Percentiles rank a stretch among this genome's conserved stretches.
Evolutionary conservation across 176 grass and related monocot genomes (phyloP).

Genomic region (Dendrocalamus sinicus): DNA sequence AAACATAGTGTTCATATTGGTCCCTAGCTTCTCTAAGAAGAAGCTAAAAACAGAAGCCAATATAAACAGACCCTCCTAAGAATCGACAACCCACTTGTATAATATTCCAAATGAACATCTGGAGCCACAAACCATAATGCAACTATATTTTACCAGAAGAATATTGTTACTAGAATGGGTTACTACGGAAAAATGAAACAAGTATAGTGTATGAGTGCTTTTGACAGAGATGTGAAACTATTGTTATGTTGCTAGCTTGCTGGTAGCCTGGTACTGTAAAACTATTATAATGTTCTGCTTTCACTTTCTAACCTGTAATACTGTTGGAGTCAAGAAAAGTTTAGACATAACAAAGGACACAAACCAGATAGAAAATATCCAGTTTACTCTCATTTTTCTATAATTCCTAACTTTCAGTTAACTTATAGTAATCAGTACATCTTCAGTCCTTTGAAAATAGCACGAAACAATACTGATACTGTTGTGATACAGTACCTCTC

Average conservation of each 20-base stretch:
- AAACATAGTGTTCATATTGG: too few species aligned
- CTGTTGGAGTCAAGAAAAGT: slow-evolving; percentile 27
- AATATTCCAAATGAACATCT: slow-evolving; percentile 13
- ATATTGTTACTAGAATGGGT: background rate
- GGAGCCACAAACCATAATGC: background rate
- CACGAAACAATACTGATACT: slow-evolving; percentile 6
- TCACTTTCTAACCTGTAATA: slow-evolving; percentile 9
- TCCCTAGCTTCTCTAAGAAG: too few species aligned
- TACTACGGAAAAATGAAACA: slow-evolving; percentile 13
- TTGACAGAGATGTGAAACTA: slow-evolving; percentile 24
- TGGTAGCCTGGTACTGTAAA: background rate
- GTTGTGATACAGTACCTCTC: background rate
- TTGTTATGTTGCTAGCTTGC: background rate
- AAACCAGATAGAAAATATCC: slow-evolving; percentile 22
- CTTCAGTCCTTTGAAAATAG: slow-evolving; percentile 1
- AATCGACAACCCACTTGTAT: slow-evolving; percentile 27
- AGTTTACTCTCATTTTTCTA: background rate
- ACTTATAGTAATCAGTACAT: background rate
- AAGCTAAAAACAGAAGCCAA: too few species aligned
- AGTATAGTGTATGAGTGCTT: background rate
- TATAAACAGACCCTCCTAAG: background rate
- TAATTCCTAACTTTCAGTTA: slow-evolving; percentile 22
- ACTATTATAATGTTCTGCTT: slow-evolving; percentile 7
- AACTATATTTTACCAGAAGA: slow-evolving; percentile 12
- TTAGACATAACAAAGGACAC: background rate